Evolutionary conservation across 2,329 filamentous ascomycete species (phyloP).

Genomic region (Coniella vitis): DNA sequence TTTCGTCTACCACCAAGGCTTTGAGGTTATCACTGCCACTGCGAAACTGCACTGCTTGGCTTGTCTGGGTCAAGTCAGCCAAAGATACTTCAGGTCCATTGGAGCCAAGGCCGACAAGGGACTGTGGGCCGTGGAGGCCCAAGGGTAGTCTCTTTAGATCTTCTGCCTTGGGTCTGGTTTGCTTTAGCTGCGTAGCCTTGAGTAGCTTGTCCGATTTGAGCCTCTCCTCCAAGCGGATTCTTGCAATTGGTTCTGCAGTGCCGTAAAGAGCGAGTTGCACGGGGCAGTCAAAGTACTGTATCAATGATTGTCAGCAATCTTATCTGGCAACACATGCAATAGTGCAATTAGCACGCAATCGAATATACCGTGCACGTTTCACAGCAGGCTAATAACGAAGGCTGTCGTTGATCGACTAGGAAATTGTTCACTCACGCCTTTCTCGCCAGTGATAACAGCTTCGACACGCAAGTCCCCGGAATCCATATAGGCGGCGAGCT

Average conservation of each 20-base stretch:
- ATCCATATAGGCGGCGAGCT: slow-evolving; percentile 64
- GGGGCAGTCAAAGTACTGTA: slow-evolving; percentile 59
- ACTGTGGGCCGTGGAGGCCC: slow-evolving; percentile 32
- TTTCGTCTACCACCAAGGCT: slow-evolving; percentile 64
- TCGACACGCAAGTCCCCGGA: slow-evolving; percentile 42
- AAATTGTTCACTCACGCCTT: slow-evolving; percentile 31
- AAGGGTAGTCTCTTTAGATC: slow-evolving; percentile 37
- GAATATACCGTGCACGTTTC: not conserved
- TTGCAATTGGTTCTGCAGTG: slow-evolving; percentile 46
- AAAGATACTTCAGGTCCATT: slow-evolving; percentile 39
- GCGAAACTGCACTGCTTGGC: slow-evolving; percentile 61
- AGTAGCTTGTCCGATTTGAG: slow-evolving; percentile 62
- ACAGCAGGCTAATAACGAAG: not conserved
- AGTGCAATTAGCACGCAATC: not conserved
- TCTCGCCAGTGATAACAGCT: slow-evolving; percentile 60
- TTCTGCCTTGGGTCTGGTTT: slow-evolving; percentile 47
- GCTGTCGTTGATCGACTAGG: not conserved
- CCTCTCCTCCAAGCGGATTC: slow-evolving; percentile 48
- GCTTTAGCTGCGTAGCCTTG: slow-evolving; percentile 47
- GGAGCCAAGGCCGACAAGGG: slow-evolving; percentile 31
- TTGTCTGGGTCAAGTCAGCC: slow-evolving; percentile 58
- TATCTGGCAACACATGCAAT: not conserved
- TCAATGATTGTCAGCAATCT: not conserved
- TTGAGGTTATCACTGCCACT: slow-evolving; percentile 60
- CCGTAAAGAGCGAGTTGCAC: slow-evolving; percentile 65